Base-by-base conservation (phyloP, 106 monocot species). In the Iris macrosiphon region DNA sequence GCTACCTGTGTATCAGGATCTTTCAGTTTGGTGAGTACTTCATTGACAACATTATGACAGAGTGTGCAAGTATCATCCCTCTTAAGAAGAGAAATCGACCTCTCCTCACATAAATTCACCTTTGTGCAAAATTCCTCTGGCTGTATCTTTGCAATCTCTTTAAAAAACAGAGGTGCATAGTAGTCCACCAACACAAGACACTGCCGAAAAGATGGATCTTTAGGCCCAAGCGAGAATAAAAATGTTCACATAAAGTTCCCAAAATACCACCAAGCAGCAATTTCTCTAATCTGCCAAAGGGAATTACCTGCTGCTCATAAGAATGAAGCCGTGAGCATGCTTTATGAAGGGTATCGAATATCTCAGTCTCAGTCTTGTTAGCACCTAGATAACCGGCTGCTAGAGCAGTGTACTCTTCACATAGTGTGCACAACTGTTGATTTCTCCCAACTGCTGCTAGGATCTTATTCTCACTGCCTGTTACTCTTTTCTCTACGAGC, bases 1-100 rank as follows among this genome's bases (percentile, higher is more conserved):
- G 2, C 31, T 69, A 89, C 88, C 88, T 83, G 66, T 26, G 79
- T 57, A 35, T 79, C 83, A 37, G 83, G 83, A 57, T 89, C 83
- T 67, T 70, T 76, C 58, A 89, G 33, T 61, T 82, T 89, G 52
- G 31, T 35, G 27, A 80, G 58, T 19, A 89, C 4, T 73, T 79
- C 70, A 18, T 30, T 44, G 14, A 79, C 43, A 52, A 61, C 42
- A n/a, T 64, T 72, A 35, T 67, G 75, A 70, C 88, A 89, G 12
- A 83, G 31, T 0, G 38, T 37, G 45, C 88, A 83, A 15, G 60
- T 59, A 18, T 66, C 73, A 6, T 79, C 61, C 32, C 51, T 74
- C 44, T 50, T 72, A 11, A 21, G 35, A 7, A 37, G 50, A 53
- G 57, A 56, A 34, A 65, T 11, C 63, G 33, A 55, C 16, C 27